Conservation (phyloP, 2,329 filamentous ascomycete species). For the Talaromyces sp. region DNA sequence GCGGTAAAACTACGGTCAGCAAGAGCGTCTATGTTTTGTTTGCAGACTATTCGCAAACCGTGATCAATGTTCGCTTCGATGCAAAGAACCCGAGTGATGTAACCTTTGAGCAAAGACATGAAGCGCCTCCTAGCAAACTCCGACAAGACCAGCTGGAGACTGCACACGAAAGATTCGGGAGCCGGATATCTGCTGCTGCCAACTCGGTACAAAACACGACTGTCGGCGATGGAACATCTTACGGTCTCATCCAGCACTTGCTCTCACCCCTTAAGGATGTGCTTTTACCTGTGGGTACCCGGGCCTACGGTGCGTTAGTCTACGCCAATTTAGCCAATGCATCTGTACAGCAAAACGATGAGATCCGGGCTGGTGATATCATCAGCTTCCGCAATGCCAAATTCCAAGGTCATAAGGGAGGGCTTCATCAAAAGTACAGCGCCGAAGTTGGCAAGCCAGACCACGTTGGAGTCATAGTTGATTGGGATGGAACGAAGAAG, state of each 20-base stretch:
- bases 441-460: constrained; percentile 82
- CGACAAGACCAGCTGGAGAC: constrained; percentile 92
- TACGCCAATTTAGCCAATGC: constrained; percentile 96
- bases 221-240: constrained; percentile 79
- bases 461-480: constrained; percentile 85
- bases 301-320: constrained; percentile 85
- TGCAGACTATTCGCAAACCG: constrained; percentile 93
- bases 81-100: constrained; percentile 69
- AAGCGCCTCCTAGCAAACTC: constrained; percentile 72
- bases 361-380: constrained; percentile 90
- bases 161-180: constrained; percentile 76
- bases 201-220: constrained; percentile 71
- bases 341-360: constrained; percentile 81
- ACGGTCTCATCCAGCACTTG: constrained; percentile 73
- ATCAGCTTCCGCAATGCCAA: constrained; percentile 87
- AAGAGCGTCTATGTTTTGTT: constrained; percentile 86
- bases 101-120: constrained; percentile 78
- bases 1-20: constrained; percentile 67
- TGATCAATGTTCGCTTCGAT: constrained; percentile 78
- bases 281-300: constrained; percentile 78
- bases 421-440: constrained; percentile 92
- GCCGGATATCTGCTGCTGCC: constrained; percentile 69
- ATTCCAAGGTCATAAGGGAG: constrained; percentile 91
- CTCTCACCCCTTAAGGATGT: constrained; percentile 70
- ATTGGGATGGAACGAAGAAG: constrained; percentile 99